phyloP scores from a whole-genome alignment of 768 basidiomycete species.

The Amanita pallidorosea region DNA sequence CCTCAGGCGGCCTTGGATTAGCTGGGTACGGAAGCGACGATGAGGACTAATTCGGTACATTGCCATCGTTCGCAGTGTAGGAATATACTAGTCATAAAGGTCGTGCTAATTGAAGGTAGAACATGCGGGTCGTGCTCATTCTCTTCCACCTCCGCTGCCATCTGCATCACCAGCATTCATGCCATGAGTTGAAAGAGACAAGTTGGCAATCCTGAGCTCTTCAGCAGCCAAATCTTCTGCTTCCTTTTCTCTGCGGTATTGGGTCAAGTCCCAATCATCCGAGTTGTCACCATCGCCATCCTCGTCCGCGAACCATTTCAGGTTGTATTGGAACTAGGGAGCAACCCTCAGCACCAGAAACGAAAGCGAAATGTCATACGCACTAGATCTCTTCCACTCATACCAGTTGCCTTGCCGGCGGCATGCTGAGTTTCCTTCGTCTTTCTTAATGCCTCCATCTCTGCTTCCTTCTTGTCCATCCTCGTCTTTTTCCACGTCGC shows the following conservation, averaged over 20 bases:
- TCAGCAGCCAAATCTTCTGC: conserved; percentile 47
- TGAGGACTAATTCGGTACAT: conserved; percentile 9
- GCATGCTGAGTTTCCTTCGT: conserved; percentile 72
- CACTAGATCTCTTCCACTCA: conserved; percentile 94
- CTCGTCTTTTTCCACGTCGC: conserved; percentile 93
- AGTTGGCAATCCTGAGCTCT: conserved; percentile 36
- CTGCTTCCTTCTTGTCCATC: conserved; percentile 91
- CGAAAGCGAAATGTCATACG: conserved; percentile 15
- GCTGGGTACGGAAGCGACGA: conserved; percentile 75
- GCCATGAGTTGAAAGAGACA: conserved; percentile 24
- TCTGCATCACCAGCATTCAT: conserved; percentile 17
- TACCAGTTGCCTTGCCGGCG: conserved; percentile 85
- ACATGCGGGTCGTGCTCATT: neutral
- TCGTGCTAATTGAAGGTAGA: neutral
- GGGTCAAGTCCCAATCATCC: conserved; percentile 50
- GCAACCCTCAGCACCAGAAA: conserved; percentile 4
- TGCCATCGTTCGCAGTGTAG: neutral
- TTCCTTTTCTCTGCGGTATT: conserved; percentile 54
- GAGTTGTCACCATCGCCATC: conserved; percentile 33
- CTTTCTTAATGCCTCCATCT: conserved; percentile 69
- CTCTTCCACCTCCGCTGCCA: conserved; percentile 18
- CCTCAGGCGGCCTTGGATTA: conserved; percentile 44
- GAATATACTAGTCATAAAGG: neutral
- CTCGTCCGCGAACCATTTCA: conserved; percentile 85
- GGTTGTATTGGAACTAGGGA: conserved; percentile 84